Evolutionary conservation across 306 rosid genomes (phyloP).

Genomic region (Prunus mongolica): DNA sequence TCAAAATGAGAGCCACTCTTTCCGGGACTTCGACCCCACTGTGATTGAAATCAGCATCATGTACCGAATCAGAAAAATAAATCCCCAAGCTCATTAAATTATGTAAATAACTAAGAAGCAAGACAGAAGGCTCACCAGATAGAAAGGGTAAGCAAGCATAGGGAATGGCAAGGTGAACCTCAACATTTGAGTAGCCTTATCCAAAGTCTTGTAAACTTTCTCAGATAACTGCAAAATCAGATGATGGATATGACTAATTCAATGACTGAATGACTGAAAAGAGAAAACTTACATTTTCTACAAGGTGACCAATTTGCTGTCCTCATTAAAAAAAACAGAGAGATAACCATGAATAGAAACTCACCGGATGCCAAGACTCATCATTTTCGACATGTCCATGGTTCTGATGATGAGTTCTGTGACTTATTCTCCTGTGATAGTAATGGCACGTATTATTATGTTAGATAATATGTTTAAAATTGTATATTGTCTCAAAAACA

Average conservation of each 20-base stretch:
- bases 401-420: constrained; percentile 97
- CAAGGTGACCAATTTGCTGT: neutral
- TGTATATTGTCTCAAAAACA: neutral
- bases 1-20: constrained; percentile 85
- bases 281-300: neutral
- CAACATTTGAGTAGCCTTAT: constrained; percentile 38
- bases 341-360: constrained; percentile 7
- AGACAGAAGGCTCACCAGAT: constrained; percentile 59
- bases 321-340: neutral
- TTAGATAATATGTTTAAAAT: neutral
- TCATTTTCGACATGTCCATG: constrained; percentile 98
- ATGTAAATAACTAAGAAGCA: neutral
- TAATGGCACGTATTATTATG: neutral
- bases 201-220: constrained; percentile 56
- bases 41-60: constrained; percentile 30
- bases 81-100: neutral
- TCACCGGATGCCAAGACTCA: constrained; percentile 98
- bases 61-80: neutral
- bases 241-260: constrained; percentile 8
- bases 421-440: constrained; percentile 85
- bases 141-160: constrained; percentile 87
- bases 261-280: neutral
- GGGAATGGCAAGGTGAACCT: constrained; percentile 86
- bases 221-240: constrained; percentile 66
- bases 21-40: constrained; percentile 96